A percentile compares a stretch with the other conserved stretches of the same genome.
Evolutionary conservation across 2,329 filamentous ascomycete species (phyloP).

Genomic region (Verticillium isaacii): DNA sequence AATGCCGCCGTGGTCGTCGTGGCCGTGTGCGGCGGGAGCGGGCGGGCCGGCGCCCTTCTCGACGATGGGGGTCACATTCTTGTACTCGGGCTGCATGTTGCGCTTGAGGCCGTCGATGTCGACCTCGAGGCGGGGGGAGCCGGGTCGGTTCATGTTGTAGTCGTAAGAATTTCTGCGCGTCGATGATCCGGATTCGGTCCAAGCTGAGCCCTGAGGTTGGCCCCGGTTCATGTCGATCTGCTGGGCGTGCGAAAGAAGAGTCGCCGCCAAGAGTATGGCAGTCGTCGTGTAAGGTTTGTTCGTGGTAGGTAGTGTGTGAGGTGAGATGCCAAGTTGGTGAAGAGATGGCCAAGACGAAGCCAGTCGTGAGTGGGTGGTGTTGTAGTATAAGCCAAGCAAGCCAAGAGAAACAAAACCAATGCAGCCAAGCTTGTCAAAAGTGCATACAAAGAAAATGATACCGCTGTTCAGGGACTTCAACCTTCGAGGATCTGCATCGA

Average conservation of each 20-base stretch:
- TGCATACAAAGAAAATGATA: not conserved
- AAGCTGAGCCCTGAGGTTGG: not conserved
- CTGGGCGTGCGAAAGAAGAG: not conserved
- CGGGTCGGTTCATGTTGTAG: not conserved
- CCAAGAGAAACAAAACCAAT: not conserved
- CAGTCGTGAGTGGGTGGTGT: not conserved
- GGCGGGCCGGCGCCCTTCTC: slow-evolving; percentile 8
- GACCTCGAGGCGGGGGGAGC: not conserved
- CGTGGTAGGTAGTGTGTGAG: not conserved
- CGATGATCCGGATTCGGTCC: slow-evolving; percentile 1
- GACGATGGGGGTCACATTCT: slow-evolving; percentile 7
- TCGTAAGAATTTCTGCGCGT: not conserved
- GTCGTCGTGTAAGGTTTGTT: not conserved
- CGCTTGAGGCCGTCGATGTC: not conserved
- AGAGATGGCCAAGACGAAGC: not conserved
- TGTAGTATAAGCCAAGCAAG: not conserved
- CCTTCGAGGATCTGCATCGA: not conserved
- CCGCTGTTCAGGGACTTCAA: not conserved
- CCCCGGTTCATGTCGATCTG: not conserved
- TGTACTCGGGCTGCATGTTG: not conserved
- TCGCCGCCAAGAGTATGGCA: not conserved
- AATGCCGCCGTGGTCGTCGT: slow-evolving; percentile 8
- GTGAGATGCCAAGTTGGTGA: not conserved
- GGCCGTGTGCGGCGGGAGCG: not conserved
- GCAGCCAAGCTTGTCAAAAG: not conserved